A percentile compares a stretch with the other conserved stretches of the same genome.
Conservation (phyloP, 139 green algal genomes). For the Mesotaenium endlicherianum region DNA sequence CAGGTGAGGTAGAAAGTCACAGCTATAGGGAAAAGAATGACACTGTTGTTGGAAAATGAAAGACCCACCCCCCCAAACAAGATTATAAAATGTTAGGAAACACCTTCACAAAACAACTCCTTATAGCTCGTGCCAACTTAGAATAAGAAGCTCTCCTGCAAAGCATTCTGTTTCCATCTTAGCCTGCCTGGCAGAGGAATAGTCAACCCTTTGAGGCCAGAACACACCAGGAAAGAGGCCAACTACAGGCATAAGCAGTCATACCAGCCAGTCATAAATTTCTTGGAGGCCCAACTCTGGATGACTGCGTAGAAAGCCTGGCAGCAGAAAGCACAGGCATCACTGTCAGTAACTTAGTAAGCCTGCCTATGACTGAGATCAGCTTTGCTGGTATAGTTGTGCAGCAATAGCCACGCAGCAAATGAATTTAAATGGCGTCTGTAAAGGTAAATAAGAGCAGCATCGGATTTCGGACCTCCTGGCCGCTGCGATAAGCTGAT, state of each 20-base stretch:
- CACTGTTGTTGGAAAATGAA: slow-evolving; percentile 52
- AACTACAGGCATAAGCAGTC: too few relatives aligned
- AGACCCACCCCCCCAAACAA: too few relatives aligned
- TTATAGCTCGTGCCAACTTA: too few relatives aligned
- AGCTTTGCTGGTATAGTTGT: neutral
- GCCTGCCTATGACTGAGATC: neutral
- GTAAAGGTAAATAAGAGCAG: neutral
- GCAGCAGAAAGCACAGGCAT: neutral
- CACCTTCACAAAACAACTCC: too few relatives aligned
- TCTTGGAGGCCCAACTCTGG: slow-evolving; percentile 23
- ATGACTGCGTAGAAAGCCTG: slow-evolving; percentile 26
- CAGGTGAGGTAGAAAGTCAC: slow-evolving; percentile 80
- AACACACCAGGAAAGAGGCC: neutral
- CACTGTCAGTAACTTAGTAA: neutral
- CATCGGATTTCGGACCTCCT: neutral
- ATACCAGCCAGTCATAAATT: slow-evolving; percentile 27
- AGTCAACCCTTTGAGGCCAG: neutral
- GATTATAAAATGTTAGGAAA: too few relatives aligned
- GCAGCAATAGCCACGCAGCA: neutral
- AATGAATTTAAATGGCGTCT: neutral
- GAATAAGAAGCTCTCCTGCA: too few relatives aligned
- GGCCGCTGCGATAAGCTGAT: neutral
- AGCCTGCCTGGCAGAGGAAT: neutral
- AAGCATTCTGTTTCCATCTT: neutral
- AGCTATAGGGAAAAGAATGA: slow-evolving; percentile 86